These are phyloP conservation scores for Cubamyces sp. DNA, from an alignment of 768 basidiomycete species.

Conservation along the genomic window DNA sequence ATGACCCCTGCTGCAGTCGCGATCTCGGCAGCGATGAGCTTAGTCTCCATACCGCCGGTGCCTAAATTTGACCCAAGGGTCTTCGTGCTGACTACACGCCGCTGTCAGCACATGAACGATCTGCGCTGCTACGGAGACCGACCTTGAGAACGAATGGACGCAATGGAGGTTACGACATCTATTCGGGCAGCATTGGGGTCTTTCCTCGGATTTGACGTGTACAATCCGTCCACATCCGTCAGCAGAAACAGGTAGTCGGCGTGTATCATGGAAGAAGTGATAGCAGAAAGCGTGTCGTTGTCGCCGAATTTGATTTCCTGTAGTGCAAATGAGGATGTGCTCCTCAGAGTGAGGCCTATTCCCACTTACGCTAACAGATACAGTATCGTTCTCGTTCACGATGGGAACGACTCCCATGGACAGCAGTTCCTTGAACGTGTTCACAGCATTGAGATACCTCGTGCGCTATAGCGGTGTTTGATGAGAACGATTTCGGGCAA, in stretches of 20 bases:
- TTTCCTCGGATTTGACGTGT: constrained; percentile 93
- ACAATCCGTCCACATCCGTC: constrained; percentile 95
- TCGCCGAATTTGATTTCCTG: constrained; percentile 99
- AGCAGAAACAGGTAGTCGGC: constrained; percentile 97
- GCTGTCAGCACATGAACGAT: background rate
- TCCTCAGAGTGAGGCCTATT: background rate
- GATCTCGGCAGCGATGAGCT: constrained; percentile 97
- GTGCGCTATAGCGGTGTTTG: constrained; percentile 64
- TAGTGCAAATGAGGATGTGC: background rate
- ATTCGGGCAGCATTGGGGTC: constrained; percentile 83
- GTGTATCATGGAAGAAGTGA: constrained; percentile 96
- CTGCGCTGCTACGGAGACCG: constrained; percentile 18
- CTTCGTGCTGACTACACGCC: constrained; percentile 76
- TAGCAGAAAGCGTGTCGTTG: constrained; percentile 97
- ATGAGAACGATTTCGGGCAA: background rate
- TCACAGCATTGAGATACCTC: constrained; percentile 94
- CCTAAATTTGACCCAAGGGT: constrained; percentile 93
- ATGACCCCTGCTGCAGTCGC: constrained; percentile 94
- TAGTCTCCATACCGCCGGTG: constrained; percentile 99
- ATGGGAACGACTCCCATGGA: constrained; percentile 96
- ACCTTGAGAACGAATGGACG: constrained; percentile 83
- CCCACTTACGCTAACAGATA: constrained; percentile 88
- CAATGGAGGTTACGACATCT: constrained; percentile 80
- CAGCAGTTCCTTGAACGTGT: constrained; percentile 90
- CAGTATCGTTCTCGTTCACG: constrained; percentile 98